Conservation (phyloP, 2,329 filamentous ascomycete species). For the Epichloe gansuensis region DNA sequence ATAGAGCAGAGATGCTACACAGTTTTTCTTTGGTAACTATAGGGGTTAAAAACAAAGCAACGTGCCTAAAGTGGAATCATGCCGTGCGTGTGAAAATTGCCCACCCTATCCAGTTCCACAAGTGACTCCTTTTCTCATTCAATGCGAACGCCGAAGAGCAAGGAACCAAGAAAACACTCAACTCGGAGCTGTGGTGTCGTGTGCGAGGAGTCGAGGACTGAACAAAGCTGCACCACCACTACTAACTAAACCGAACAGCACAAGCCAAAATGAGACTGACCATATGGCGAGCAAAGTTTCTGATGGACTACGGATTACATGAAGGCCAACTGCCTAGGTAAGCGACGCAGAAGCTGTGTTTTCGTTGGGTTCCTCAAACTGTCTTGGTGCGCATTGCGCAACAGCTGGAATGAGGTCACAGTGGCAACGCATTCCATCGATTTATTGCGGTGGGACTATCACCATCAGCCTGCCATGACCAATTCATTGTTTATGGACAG, state of each 20-base stretch:
- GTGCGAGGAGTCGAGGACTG: too few relatives aligned
- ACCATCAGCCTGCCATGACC: background rate
- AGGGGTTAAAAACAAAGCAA: conserved; percentile 14
- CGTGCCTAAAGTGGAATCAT: conserved; percentile 2
- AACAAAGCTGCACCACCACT: too few relatives aligned
- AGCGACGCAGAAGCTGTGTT: too few relatives aligned
- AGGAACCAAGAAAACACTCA: too few relatives aligned
- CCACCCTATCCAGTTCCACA: background rate
- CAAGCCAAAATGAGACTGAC: too few relatives aligned
- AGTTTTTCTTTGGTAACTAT: conserved; percentile 20
- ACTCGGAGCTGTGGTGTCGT: too few relatives aligned
- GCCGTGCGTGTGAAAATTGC: background rate
- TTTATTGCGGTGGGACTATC: conserved; percentile 13
- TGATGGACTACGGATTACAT: too few relatives aligned
- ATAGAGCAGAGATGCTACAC: conserved; percentile 21
- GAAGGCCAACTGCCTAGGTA: too few relatives aligned
- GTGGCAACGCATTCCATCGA: conserved; percentile 28
- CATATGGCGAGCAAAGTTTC: too few relatives aligned
- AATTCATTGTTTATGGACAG: conserved; percentile 1
- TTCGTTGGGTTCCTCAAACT: background rate
- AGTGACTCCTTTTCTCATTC: too few relatives aligned
- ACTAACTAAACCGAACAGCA: too few relatives aligned
- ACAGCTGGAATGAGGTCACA: conserved; percentile 24
- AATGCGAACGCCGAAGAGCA: too few relatives aligned
- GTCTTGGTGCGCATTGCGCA: conserved; percentile 8